Base-by-base conservation (phyloP, 2,329 filamentous ascomycete species). In the Stemphylium vesicarium region DNA sequence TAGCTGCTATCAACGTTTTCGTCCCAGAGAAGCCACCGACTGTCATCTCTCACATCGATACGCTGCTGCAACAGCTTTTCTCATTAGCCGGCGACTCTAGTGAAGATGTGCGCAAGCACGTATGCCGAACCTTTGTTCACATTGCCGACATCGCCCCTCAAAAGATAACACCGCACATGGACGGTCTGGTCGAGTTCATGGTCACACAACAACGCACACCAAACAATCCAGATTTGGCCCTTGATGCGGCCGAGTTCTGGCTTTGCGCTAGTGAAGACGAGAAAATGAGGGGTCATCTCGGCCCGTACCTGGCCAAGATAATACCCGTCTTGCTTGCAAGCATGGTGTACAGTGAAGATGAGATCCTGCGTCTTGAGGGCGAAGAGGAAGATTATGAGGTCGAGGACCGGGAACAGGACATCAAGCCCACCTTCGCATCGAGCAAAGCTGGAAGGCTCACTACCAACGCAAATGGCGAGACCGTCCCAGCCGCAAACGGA, bases 181-280 rank as follows among this genome's bases (percentile, higher is more conserved):
- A 84, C 48, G 93, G 91, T 5, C 82, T 99, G 51, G 92, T 99
- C 26, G 91, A 96, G 71, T 99, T 97, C 72, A 95, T 97, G 74
- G 85, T 98, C 54, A 82, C 86, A 26, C 95, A 99, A 74, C 95
- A 99, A 75, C 87, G 89, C 74, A 89, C 88, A 60, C 78, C 79
- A 20, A 88, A 93, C 22, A 93, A 98, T 62, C 88, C 93, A 50
- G 92, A 98, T 37, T 82, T 99, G 54, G 92, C 94, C 33, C 88
- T 96, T 62, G 95, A 99, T 73, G 95, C 95, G 8, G 92, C 95
- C 4, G 95, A 99, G 75, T 99, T 99, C 72, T 99, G 96, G 92
- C 85, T 99, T 39, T 92, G 92, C 35, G 88, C 96, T 16, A 93
- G 92, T 56, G 95, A 97, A 73, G 91, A 96, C 71, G 85, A 90